Evolutionary conservation across 208 protist species (phyloP).

Genomic region (Novymonas esmeraldas): DNA sequence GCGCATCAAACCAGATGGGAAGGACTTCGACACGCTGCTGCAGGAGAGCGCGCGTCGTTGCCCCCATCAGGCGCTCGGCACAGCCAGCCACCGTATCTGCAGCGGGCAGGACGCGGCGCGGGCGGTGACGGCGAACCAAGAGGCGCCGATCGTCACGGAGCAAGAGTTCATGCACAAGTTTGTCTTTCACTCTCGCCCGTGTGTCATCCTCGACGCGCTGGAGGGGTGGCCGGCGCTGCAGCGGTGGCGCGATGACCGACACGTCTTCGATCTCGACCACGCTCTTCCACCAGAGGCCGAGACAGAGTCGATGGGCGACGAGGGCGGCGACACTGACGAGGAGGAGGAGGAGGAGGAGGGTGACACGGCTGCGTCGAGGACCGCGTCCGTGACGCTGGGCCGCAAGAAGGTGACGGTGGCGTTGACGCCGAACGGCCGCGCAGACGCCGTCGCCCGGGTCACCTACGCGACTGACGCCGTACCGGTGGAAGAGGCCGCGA

Average conservation of each 20-base stretch:
- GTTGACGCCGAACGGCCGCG: constrained; percentile 92
- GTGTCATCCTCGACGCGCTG: constrained; percentile 75
- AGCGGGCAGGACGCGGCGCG: constrained; percentile 5
- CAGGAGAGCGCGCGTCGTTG: constrained; percentile 27
- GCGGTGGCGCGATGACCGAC: constrained; percentile 73
- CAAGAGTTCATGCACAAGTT: constrained; percentile 87
- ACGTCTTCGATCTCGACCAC: constrained; percentile 80
- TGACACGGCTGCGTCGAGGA: not conserved
- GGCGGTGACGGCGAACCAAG: constrained; percentile 7
- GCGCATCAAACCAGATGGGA: constrained; percentile 17
- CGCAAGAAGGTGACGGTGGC: constrained; percentile 78
- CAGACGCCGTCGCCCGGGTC: constrained; percentile 87
- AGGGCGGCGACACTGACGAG: constrained; percentile 3
- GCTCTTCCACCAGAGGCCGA: constrained; percentile 41
- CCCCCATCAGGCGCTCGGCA: constrained; percentile 5
- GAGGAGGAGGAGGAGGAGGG: constrained; percentile 33
- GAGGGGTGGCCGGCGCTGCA: constrained; percentile 75
- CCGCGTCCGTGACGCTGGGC: not conserved
- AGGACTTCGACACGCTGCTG: constrained; percentile 33
- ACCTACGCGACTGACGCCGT: constrained; percentile 52
- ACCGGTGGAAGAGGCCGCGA: constrained; percentile 17
- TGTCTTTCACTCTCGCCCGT: constrained; percentile 82
- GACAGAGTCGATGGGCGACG: constrained; percentile 21
- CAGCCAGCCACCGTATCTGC: constrained; percentile 19
- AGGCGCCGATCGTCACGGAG: constrained; percentile 55